Base-by-base conservation (phyloP, 192 early-diverging fungal genomes). In the Helicostylum pulchrum region DNA sequence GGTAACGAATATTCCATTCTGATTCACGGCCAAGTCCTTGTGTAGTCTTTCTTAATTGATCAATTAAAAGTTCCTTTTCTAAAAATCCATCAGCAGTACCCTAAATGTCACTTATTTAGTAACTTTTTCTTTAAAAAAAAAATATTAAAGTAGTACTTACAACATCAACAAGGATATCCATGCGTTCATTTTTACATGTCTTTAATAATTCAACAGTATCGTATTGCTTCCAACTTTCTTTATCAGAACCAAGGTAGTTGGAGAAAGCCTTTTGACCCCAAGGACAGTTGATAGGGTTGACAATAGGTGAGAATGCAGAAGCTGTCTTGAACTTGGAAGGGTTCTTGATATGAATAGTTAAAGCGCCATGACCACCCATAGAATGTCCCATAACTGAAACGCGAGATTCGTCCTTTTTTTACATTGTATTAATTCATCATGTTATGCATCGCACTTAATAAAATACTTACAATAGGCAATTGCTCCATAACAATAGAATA, bases 361-460 rank as follows among this genome's bases (percentile, higher is more conserved):
- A 79, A 11, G 94, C 94, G 53, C 94, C 94, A 72, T 96, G 94
- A 20, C 94, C 94, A 26, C 94, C 94, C 88, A 91, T 89, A 5
- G 86, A 88, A 66, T 89, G 87, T 3, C 89, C 87, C 64, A 83
- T 87, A 42, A 91, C 71, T 2, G 87, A 86, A 11, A 87, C 72
- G 53, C 84, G 84, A 15, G 71, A 66, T 20, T 34, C 67, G 64
- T 90, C 86, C 70, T 80, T 67, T 39, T 9, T 39, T 9, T 39
- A 39, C 26, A 26, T 2, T 2, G 2, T 26, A 26, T 26, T 26
- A 26, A 26, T 26, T 26, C 26, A 26, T 26, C 2, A 26, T 26
- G 1, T 26, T 26, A 26, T 26, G 26, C 26, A 26, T 26, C 26
- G 26, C 26, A 26, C 26, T 26, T 2, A 26, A 26, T 2, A 26